Evolutionary conservation across 805 yeast genomes (phyloP).

Genomic region (Lipomyces oligophaga): DNA sequence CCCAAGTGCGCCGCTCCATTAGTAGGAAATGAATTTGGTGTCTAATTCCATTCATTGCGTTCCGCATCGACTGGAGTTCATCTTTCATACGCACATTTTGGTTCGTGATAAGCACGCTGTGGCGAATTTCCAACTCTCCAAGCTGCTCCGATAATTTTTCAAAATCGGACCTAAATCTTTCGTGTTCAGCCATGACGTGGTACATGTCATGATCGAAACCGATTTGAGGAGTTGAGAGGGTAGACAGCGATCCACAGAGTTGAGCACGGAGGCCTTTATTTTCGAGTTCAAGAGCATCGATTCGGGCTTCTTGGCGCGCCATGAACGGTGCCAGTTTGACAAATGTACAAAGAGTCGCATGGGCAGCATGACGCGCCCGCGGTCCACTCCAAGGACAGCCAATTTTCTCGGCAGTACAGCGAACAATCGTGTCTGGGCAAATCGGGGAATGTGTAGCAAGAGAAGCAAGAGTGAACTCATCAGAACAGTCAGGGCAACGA

Average conservation of each 20-base stretch:
- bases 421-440: constrained; percentile 28
- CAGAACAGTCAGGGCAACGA: constrained; percentile 25
- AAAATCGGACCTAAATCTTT: constrained; percentile 37
- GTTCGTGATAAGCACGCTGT: constrained; percentile 36
- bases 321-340: constrained; percentile 33
- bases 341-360: constrained; percentile 32
- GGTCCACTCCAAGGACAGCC: constrained; percentile 36
- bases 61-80: constrained; percentile 35
- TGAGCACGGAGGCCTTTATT: constrained; percentile 35
- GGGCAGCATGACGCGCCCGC: constrained; percentile 28
- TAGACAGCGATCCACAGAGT: constrained; percentile 12
- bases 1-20: constrained; percentile 33
- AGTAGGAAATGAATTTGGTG: constrained; percentile 39
- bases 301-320: constrained; percentile 31
- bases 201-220: constrained; percentile 30
- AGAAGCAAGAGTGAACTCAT: constrained; percentile 16
- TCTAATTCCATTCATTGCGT: constrained; percentile 37
- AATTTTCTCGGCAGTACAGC: constrained; percentile 31
- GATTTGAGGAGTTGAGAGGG: constrained; percentile 1
- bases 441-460: constrained; percentile 22
- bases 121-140: constrained; percentile 37
- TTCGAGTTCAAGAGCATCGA: constrained; percentile 36
- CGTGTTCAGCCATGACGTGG: constrained; percentile 36
- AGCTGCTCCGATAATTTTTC: constrained; percentile 34
- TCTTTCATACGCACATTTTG: constrained; percentile 37